Evolutionary conservation across 2,329 filamentous ascomycete genomes (phyloP), one percentile per base, ranked within the genome.

Genomic region (Ophiosphaerella narmari): DNA sequence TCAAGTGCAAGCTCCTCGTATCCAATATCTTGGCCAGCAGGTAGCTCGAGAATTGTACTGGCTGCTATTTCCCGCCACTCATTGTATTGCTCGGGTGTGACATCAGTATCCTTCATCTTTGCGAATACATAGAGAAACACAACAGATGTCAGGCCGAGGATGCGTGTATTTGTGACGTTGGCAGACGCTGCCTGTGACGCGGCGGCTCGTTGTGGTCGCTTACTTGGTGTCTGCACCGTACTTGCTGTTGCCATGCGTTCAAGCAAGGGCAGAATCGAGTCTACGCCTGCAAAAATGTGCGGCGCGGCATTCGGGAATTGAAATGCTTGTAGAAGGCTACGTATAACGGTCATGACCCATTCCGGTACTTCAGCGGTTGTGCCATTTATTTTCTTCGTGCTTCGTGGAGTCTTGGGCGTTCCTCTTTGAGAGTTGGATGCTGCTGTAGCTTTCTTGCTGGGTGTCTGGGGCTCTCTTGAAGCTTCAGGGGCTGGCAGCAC

Each of bases 281-380:
- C 87, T 43, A 91, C 80, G 1, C 89, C 91, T 0, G 89, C 87
- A 41, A 90, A 83, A 0, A 95, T 82, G 46, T 91, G 89, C 0
- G 88, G 88, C 0, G 84, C 84, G 3, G 91, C 80, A 4, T 77
- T 79, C 6, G 82, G 79, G 0, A 85, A 83, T 1, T 80, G 78
- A 8, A 90, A 78, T 21, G 82, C 79, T 34, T 79, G 80, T 68
- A 88, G 87, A 9, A 95, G 72, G 50, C 80, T 81, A 21, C 88
- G 82, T 7, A 90, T 84, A 0, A 83, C 80, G 1, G 86, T 83
- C 65, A 86, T 84, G n/a, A 87, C 78, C 89, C 89, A 95, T 26
- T 65, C 64, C 4, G 71, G 71, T 3, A 60, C 47, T 13, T 66
- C 63, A n/a, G 52, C 42, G 13, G 49, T 35, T 21, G 48, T 52